phyloP scores from a whole-genome alignment of 2,329 filamentous ascomycete genomes.

The Nothophaeocryptopus gaeumannii region DNA sequence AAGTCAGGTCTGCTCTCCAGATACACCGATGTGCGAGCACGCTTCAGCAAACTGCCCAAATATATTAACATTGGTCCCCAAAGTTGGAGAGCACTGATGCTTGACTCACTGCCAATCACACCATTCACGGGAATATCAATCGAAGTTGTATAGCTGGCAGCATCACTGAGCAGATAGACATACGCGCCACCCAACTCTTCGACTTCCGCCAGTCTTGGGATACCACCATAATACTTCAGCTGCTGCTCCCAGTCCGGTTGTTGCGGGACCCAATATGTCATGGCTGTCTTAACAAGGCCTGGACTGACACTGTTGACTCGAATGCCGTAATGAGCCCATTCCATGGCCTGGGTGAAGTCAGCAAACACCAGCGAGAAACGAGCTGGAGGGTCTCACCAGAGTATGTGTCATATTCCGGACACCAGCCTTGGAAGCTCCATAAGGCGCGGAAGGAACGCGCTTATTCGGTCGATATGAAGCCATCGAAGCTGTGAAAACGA shows the following conservation, averaged over 20 bases:
- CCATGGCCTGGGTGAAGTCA: conserved; percentile 37
- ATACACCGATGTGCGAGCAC: neutral
- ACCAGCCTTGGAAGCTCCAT: conserved; percentile 43
- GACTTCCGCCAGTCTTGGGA: conserved; percentile 34
- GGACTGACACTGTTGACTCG: conserved; percentile 12
- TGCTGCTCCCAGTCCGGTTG: conserved; percentile 25
- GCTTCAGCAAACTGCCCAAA: conserved; percentile 3
- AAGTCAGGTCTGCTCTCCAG: neutral
- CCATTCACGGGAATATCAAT: conserved; percentile 20
- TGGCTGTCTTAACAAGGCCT: conserved; percentile 13
- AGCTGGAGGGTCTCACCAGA: conserved; percentile 33
- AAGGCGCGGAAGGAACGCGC: conserved; percentile 35
- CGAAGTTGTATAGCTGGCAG: conserved; percentile 17
- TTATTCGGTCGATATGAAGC: conserved; percentile 46
- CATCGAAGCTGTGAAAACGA: conserved; percentile 50
- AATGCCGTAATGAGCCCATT: conserved; percentile 40
- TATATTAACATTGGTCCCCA: neutral
- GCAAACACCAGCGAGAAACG: neutral
- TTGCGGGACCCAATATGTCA: conserved; percentile 36
- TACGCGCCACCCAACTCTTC: conserved; percentile 12
- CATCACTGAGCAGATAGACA: conserved; percentile 19
- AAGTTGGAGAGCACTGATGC: neutral
- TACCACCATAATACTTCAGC: conserved; percentile 19
- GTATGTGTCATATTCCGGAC: conserved; percentile 43
- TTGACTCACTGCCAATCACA: conserved; percentile 27